Percentiles rank a stretch among this genome's conserved stretches.
Evolutionary conservation across 495 filamentous ascomycete genomes (phyloP).

Genomic region (Daldinia vernicosa): DNA sequence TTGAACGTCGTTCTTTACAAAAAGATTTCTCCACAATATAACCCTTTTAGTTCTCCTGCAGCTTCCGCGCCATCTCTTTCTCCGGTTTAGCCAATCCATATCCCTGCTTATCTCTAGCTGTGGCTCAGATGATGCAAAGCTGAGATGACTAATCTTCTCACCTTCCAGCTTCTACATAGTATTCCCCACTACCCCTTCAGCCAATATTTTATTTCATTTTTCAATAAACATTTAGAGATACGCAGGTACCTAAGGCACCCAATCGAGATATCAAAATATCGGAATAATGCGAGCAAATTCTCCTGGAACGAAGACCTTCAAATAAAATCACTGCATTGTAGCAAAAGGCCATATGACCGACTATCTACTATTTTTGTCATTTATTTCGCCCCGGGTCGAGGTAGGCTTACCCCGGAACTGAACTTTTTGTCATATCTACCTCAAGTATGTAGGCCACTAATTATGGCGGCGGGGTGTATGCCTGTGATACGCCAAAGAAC

Average conservation of each 20-base stretch:
- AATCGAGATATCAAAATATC: background rate
- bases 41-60: constrained; percentile 38
- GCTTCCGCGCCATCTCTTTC: constrained; percentile 42
- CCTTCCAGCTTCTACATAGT: constrained; percentile 4
- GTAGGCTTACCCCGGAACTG: background rate
- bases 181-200: background rate
- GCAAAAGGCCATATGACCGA: background rate
- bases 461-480: background rate
- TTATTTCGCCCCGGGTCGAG: background rate
- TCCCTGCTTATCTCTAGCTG: constrained; percentile 20
- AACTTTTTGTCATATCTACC: constrained; percentile 8
- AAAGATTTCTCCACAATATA: constrained; percentile 41
- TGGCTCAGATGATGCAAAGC: constrained; percentile 25
- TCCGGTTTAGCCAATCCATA: constrained; percentile 37
- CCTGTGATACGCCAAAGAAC: background rate
- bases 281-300: background rate
- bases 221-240: background rate
- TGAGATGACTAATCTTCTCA: constrained; percentile 26
- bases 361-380: constrained; percentile 1
- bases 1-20: constrained; percentile 27
- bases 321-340: background rate
- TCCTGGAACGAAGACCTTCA: background rate
- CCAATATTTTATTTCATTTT: too few relatives aligned
- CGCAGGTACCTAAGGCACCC: background rate
- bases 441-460: constrained; percentile 1